phyloP scores from a whole-genome alignment of 305 asterid species.

The Solanum hybrid region DNA sequence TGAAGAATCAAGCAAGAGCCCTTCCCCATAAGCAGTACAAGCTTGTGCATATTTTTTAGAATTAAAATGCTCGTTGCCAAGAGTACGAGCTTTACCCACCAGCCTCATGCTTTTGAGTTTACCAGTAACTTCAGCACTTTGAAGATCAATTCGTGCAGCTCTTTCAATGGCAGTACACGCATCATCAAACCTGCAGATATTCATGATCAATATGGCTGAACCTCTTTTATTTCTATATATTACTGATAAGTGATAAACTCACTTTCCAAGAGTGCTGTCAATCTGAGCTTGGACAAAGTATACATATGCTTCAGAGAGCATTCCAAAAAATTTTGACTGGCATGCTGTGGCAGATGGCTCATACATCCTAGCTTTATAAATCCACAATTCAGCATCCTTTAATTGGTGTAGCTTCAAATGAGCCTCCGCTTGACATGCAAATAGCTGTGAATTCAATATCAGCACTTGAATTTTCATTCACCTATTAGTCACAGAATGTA shows the following conservation, averaged over 20 bases:
- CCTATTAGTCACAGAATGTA: not conserved
- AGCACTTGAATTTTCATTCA: not conserved
- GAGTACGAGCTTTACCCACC: slow-evolving; percentile 67
- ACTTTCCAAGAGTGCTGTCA: slow-evolving; percentile 79
- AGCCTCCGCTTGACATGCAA: slow-evolving; percentile 87
- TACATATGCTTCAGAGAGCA: slow-evolving; percentile 55
- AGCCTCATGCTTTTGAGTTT: slow-evolving; percentile 40
- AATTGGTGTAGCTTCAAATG: slow-evolving; percentile 64
- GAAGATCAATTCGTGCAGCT: slow-evolving; percentile 54
- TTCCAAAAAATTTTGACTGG: slow-evolving; percentile 47
- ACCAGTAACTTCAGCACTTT: slow-evolving; percentile 39
- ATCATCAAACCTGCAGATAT: slow-evolving; percentile 54
- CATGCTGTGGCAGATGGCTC: slow-evolving; percentile 17
- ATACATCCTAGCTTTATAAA: slow-evolving; percentile 31
- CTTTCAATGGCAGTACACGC: slow-evolving; percentile 53
- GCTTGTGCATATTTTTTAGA: slow-evolving; percentile 86
- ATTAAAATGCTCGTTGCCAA: slow-evolving; percentile 75
- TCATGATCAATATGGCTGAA: slow-evolving; percentile 1
- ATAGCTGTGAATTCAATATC: slow-evolving; percentile 49
- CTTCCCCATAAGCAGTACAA: slow-evolving; percentile 75
- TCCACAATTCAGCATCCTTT: slow-evolving; percentile 47
- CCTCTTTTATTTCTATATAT: not conserved
- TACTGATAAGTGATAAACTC: slow-evolving; percentile 3
- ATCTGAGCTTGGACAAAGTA: slow-evolving; percentile 52
- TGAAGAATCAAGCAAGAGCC: slow-evolving; percentile 58